Base-by-base conservation (phyloP, 1,139 yeast genomes). In the Suhomyces kunorum region DNA sequence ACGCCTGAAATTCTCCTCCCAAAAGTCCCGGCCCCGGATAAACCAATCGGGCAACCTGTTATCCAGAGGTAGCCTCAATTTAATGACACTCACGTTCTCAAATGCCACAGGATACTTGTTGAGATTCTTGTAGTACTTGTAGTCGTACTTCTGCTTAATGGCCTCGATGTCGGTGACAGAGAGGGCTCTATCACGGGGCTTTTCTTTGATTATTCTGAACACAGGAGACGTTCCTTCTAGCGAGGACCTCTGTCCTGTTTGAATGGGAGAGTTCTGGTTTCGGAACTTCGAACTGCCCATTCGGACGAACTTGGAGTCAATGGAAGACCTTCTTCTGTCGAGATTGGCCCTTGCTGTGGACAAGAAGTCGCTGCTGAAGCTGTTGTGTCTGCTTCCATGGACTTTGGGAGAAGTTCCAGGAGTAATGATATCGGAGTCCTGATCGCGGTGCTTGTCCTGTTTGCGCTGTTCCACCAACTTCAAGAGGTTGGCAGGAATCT, bases 41-140 rank as follows among this genome's bases (percentile, higher is more conserved):
- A 85, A 85, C 96, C 96, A 87, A 2, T 61, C 68, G 0, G 95
- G 95, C 24, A 87, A 66, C 36, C 74, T 69, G 20, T 68, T 63
- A 42, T 81, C 87, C 3, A 74, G 66, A 0, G 95, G 95, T 6
- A 87, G 66, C 41, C 68, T 68, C 37, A 84, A 63, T 47, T 66
- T 70, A 8, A 74, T 61, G 24, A 64, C 65, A 27, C 65, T 64
- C 15, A 71, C 71, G 43, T 66, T 63, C 34, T 65, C 72, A 47
- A 59, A 68, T 24, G 56, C 57, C 31, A 56, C 54, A 6, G 63
- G 57, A 38, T 56, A 51, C 47, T 61, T 61, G 39, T 60, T 58
- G 32, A 62, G 44, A 38, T 66, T 67, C 47, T 62, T 66, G 52
- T 73, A 73, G 50, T 69, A 72, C 39, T 56, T 61, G 49, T 48